phyloP scores from a whole-genome alignment of 2,329 filamentous ascomycete genomes.

The Trichoderma sp. region DNA sequence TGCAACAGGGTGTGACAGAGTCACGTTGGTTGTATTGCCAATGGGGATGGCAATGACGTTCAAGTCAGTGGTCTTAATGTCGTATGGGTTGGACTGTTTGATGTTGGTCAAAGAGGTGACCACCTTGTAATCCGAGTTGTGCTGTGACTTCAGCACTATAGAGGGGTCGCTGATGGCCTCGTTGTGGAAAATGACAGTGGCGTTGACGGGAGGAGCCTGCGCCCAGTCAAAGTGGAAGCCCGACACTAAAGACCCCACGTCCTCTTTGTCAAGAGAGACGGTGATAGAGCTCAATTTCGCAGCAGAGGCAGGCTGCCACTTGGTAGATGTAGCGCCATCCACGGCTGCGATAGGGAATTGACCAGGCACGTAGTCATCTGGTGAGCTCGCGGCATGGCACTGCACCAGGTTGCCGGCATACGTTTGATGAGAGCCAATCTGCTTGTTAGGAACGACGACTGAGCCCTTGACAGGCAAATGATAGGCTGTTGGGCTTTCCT shows the following conservation, averaged over 20 bases:
- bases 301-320: slow-evolving; percentile 24
- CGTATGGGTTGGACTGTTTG: slow-evolving; percentile 21
- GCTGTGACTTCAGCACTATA: not conserved
- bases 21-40: slow-evolving; percentile 24
- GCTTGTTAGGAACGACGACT: slow-evolving; percentile 56
- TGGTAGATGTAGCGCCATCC: slow-evolving; percentile 25
- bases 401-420: slow-evolving; percentile 60
- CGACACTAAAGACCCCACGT: slow-evolving; percentile 19
- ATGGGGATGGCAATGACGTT: slow-evolving; percentile 19
- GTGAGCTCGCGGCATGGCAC: slow-evolving; percentile 53
- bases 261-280: slow-evolving; percentile 16
- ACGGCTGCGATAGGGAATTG: slow-evolving; percentile 55
- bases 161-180: not conserved
- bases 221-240: slow-evolving; percentile 26
- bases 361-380: slow-evolving; percentile 51
- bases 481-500: slow-evolving; percentile 39
- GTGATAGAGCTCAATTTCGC: slow-evolving; percentile 22
- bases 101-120: slow-evolving; percentile 14
- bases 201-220: slow-evolving; percentile 23
- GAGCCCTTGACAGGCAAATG: slow-evolving; percentile 46
- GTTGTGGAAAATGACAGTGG: slow-evolving; percentile 25
- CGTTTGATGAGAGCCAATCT: slow-evolving; percentile 52
- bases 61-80: not conserved
- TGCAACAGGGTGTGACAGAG: slow-evolving; percentile 15
- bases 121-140: slow-evolving; percentile 12